Evolutionary conservation across 2,329 filamentous ascomycete species (phyloP).

Genomic region (Chrysoporthe deuterocubensis): DNA sequence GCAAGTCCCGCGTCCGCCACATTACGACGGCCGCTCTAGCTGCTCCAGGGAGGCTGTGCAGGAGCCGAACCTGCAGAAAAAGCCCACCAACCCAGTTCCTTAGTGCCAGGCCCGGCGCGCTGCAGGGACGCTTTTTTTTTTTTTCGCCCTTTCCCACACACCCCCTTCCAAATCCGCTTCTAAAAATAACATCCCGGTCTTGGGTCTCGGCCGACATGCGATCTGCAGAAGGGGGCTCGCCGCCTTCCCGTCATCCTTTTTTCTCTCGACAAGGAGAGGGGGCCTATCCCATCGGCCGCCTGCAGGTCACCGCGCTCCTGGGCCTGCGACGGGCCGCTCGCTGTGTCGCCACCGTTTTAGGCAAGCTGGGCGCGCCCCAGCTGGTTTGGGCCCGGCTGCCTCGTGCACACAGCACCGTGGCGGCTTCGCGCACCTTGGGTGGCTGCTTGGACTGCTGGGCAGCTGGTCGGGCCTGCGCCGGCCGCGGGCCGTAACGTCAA

Average conservation of each 20-base stretch:
- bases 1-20: conserved; percentile 5
- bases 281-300: no score
- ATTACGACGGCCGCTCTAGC: conserved; percentile 2
- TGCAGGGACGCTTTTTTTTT: neutral
- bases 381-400: neutral
- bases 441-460: neutral
- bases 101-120: no score
- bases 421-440: neutral
- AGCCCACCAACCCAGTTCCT: neutral
- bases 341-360: neutral
- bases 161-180: neutral
- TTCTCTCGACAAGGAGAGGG: no score
- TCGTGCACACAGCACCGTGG: neutral
- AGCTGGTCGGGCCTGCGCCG: neutral
- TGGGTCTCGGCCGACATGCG: no score
- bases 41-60: neutral
- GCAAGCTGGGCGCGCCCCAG: neutral
- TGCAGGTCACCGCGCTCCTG: no score
- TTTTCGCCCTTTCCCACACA: neutral
- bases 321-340: neutral
- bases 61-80: neutral
- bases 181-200: neutral
- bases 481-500: neutral
- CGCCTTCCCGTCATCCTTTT: no score
- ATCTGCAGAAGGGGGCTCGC: no score